Base-by-base conservation (phyloP, 192 early-diverging fungal genomes). In the Backusella mclennaniae region DNA sequence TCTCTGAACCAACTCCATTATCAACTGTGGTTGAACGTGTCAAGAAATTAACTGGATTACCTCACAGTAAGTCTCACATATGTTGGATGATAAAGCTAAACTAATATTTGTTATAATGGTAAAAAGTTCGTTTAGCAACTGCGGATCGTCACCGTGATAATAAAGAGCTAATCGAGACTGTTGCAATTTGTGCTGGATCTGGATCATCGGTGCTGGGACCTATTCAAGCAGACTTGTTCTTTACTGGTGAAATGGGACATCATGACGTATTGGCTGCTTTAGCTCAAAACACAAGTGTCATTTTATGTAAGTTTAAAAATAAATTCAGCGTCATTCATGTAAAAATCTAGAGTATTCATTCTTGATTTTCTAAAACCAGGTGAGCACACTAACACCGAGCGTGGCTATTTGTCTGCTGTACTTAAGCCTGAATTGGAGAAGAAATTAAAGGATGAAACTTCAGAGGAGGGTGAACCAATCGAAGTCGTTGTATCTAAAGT, bases 191-290 rank as follows among this genome's bases (percentile, higher is more conserved):
- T 86, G 96, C 96, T 8, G 97, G 97, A 14, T 96, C 96, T 2
- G 93, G 95, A 1, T 79, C 83, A 29, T 92, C 90, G 4, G 90
- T 96, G 7, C 79, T 96, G 15, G 77, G 76, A 14, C 81, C 85
- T 0, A 76, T 83, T 0, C 79, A 80, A 17, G 92, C 95, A 3
- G 96, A 97, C 80, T 76, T 99, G 33, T 95, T 90, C 76, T 89
- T 95, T 38, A 96, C 97, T 8, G 97, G 96, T 15, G 97, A 99
- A 87, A 95, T 99, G 92, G 91, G 91, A 15, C 97, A 99, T 77
- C 97, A 99, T 68, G 95, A 96, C 52, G 91, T 96, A 5, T 87
- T 99, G n/a, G 94, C 90, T 31, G 93, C 95, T 14, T 71, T 93
- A 6, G 91, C 89, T 9, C 87, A 90, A 52, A 86, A 89, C 71